Conservation (phyloP, 129 eudicot genomes). For the Gnaphalium uliginosum region DNA sequence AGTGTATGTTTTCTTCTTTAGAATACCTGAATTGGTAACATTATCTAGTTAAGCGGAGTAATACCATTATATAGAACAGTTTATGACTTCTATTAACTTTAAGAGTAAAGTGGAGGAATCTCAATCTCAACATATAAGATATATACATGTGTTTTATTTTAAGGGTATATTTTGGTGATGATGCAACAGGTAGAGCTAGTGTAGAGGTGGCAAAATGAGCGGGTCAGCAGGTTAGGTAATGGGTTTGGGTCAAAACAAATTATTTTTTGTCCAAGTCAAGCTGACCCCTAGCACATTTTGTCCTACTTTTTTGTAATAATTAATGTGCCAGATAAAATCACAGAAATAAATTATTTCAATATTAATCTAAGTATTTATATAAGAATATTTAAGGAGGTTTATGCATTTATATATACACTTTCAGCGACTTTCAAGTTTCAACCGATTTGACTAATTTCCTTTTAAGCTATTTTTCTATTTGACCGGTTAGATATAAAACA, state of each 20-base stretch:
- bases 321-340: not conserved
- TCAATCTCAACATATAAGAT: not conserved
- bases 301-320: not conserved
- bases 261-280: not conserved
- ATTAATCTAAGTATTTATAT: not conserved
- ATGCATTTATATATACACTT: not conserved
- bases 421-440: not conserved
- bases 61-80: constrained; percentile 6
- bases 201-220: not conserved
- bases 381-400: not conserved
- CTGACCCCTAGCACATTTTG: not conserved
- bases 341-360: not conserved
- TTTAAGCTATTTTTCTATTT: not conserved
- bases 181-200: constrained; percentile 8
- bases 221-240: not conserved
- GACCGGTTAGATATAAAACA: not conserved
- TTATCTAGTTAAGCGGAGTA: constrained; percentile 11
- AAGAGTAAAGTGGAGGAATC: not conserved
- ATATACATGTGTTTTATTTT: not conserved
- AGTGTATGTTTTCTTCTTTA: constrained; percentile 75
- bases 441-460: not conserved
- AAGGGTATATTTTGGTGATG: constrained; percentile 6
- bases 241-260: not conserved
- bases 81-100: not conserved
- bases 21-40: constrained; percentile 65